A percentile compares a stretch with the other conserved stretches of the same genome.
Evolutionary conservation across 2,329 filamentous ascomycete species (phyloP).

Genomic region (Thelonectria olida): DNA sequence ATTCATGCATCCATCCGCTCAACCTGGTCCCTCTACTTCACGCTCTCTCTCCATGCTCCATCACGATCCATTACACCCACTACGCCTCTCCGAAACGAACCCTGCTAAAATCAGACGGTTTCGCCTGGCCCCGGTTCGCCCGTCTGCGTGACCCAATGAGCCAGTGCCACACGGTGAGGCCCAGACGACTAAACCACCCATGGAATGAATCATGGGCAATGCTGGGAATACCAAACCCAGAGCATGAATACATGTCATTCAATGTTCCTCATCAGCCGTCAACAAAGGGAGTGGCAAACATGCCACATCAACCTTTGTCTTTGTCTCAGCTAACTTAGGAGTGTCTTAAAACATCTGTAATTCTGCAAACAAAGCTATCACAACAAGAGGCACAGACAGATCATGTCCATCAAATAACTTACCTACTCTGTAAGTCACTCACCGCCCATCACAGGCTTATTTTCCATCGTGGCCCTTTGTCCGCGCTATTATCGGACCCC

Average conservation of each 20-base stretch:
- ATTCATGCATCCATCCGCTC: conserved; percentile 14
- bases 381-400: background rate
- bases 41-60: background rate
- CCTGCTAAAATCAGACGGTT: conserved; percentile 20
- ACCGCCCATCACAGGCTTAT: conserved; percentile 27
- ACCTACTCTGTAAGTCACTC: conserved; percentile 14
- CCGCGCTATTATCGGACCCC: conserved; percentile 22
- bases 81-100: conserved; percentile 4
- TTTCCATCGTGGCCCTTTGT: conserved; percentile 25
- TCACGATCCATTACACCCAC: conserved; percentile 2
- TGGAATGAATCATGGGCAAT: conserved; percentile 12
- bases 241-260: background rate
- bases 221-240: conserved; percentile 7
- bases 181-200: conserved; percentile 21
- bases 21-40: conserved; percentile 7
- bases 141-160: conserved; percentile 38
- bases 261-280: background rate
- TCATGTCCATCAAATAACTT: no score
- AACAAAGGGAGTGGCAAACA: background rate
- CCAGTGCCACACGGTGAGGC: conserved; percentile 38
- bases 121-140: conserved; percentile 26
- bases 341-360: no score
- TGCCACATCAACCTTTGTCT: background rate
- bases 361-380: no score
- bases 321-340: background rate